Evolutionary conservation across 768 basidiomycete genomes (phyloP), one percentile per base, ranked within the genome.

Genomic region (Agrocybe praecox): DNA sequence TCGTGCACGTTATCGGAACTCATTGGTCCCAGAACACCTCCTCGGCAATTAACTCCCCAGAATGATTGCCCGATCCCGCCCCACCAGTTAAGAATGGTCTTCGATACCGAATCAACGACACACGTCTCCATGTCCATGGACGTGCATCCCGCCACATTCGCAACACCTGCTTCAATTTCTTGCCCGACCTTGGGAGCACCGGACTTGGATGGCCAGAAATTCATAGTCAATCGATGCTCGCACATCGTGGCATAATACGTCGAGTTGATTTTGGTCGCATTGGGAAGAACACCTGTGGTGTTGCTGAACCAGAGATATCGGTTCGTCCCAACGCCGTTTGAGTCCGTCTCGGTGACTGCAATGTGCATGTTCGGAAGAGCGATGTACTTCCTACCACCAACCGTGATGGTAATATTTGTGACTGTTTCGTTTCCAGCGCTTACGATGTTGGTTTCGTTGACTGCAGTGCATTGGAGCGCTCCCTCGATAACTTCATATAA

Each of bases 61-160:
- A 61, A 53, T n/a, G 64, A 26, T 4, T 53, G 56, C 10, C 60
- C 64, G 17, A 32, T 15, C 8, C 64, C 62, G 15, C 62, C 64
- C 62, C 64, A 65, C 64, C 64, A 65, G 40, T 34, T 53, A 7
- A 65, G 49, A 36, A 65, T 63, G 6, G 64, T 57, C 26, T 65
- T 63, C 24, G 54, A 63, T 23, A 65, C 64, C 29, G 64, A 58
- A 36, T 61, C 62, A 7, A 59, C 55, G 22, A 60, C 59, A 24
- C 64, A 65, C 2, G 36, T 34, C 34, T 61, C 44, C 26, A 17
- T 21, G 21, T 60, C 59, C 7, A 18, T 9, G 22, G 46, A 46
- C n/a, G 19, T 21, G 46, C 64, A 65, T 11, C 62, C 64, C 18
- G 59, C 55, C 10, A 50, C 49, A 17, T 34, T 33, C n/a, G 32